Evolutionary conservation across 495 filamentous ascomycete species (phyloP), one percentile per base, ranked within the genome.

Genomic region (Haplographium delicatum): DNA sequence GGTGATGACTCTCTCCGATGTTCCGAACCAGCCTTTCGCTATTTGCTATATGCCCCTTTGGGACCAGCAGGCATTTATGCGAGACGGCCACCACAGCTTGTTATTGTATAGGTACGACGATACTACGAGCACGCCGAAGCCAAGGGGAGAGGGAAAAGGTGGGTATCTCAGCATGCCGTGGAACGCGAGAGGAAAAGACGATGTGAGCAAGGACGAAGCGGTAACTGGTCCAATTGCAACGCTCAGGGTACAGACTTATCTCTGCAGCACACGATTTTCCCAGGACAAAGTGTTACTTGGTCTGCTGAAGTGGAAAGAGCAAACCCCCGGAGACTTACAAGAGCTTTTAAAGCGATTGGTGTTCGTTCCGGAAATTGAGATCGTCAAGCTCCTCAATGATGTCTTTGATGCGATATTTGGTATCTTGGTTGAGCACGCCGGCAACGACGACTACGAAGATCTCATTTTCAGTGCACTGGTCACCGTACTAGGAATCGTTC

Each of bases 361-460:
- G 7, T 99, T 97, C 59, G 93, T 99, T 8, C 84, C 93, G 0
- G 93, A 99, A 63, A 95, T 96, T 43, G 93, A 99, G 68, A 87
- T 97, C 22, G 93, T 97, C 50, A 99, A 96, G 67, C 76, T 95
- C 43, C 70, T 96, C 7, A 81, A 78, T 51, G 85, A 95, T 60
- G 91, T 99, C 11, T 84, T 99, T 57, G 89, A 96, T 63, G 82
- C 89, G 7, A 76, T 97, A 10, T 99, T 99, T 60, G 83, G 87
- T 7, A 90, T 97, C 28, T 65, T 97, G 23, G 84, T 93, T 9
- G 88, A 94, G 55, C 82, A 96, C 62, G 78, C 88, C 9, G 89
- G 88, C 3, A 88, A 89, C 47, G 88, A 94, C 49, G 89, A 95
- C 54, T 85, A 88, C 47, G 93, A 97, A 54, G 90, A 99, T 64